Percentiles rank a stretch among this genome's conserved stretches.
Conservation (phyloP, 106 monocot species). For the Triglochin maritima region DNA sequence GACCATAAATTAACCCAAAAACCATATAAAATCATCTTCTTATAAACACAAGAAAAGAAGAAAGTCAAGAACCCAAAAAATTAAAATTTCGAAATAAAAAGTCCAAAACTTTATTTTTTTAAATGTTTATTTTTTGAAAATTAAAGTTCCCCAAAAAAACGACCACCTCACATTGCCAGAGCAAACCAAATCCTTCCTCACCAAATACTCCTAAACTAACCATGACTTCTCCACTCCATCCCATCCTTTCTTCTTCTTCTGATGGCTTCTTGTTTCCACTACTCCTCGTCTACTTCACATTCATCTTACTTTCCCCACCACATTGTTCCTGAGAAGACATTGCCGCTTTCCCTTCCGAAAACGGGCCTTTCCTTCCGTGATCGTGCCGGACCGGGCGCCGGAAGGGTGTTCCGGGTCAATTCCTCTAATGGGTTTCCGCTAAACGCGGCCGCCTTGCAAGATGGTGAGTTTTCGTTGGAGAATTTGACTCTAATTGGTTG, state of each 20-base stretch:
- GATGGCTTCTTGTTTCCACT: not conserved
- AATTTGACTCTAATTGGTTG: not conserved
- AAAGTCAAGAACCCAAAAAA: no score
- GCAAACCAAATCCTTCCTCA: not conserved
- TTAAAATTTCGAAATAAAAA: no score
- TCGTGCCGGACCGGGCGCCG: not conserved
- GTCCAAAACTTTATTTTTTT: not conserved
- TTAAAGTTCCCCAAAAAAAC: not conserved
- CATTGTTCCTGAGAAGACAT: not conserved
- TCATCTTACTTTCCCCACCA: not conserved
- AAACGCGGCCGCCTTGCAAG: conserved; percentile 19
- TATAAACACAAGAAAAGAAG: no score
- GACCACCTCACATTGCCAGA: not conserved
- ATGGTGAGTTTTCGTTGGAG: conserved; percentile 17
- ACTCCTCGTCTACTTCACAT: not conserved
- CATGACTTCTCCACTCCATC: not conserved
- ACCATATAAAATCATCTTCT: no score
- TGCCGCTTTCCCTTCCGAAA: not conserved
- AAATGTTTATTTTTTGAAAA: not conserved
- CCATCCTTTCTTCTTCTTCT: not conserved
- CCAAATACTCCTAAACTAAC: not conserved
- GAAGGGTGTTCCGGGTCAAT: conserved; percentile 14
- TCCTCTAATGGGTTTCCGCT: conserved; percentile 35
- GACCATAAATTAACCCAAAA: no score
- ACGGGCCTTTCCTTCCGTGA: not conserved